Percentiles rank a stretch among this genome's conserved stretches.
Evolutionary conservation across 148 eudicot species (phyloP).

Genomic region (Arbutus unedo): DNA sequence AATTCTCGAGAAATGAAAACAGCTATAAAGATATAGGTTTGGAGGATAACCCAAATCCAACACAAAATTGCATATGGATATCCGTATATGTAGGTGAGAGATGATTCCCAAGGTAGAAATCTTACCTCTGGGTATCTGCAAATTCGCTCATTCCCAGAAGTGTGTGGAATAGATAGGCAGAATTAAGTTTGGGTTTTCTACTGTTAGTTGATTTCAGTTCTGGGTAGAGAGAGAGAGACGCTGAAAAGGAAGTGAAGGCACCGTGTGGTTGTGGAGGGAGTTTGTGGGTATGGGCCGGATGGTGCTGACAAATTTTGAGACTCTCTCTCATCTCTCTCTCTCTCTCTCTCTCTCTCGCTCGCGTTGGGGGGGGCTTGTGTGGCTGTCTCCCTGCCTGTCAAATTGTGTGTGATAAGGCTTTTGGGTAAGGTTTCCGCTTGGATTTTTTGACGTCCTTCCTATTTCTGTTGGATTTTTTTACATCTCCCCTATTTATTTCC

Average conservation of each 20-base stretch:
- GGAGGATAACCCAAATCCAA: background rate
- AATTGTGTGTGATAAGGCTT: constrained; percentile 34
- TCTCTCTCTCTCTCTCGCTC: background rate
- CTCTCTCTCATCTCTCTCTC: background rate
- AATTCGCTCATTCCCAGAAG: background rate
- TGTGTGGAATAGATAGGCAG: background rate
- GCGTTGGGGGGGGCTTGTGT: constrained; percentile 23
- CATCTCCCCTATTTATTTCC: background rate
- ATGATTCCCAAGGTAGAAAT: background rate
- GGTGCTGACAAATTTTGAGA: constrained; percentile 10
- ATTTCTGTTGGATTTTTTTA: background rate
- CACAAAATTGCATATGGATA: background rate
- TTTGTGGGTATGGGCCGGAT: constrained; percentile 9
- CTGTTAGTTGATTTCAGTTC: constrained; percentile 8
- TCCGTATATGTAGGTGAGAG: background rate
- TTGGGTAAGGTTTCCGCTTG: constrained; percentile 2
- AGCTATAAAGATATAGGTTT: background rate
- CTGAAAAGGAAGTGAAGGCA: background rate
- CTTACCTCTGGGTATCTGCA: constrained; percentile 15
- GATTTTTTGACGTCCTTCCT: background rate
- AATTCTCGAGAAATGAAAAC: constrained; percentile 11
- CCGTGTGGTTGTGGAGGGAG: constrained; percentile 10
- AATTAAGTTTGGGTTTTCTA: background rate
- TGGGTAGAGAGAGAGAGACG: background rate
- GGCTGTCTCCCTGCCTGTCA: constrained; percentile 40